Conservation (phyloP, 495 filamentous ascomycete species). For the Schizothecium vesticola region DNA sequence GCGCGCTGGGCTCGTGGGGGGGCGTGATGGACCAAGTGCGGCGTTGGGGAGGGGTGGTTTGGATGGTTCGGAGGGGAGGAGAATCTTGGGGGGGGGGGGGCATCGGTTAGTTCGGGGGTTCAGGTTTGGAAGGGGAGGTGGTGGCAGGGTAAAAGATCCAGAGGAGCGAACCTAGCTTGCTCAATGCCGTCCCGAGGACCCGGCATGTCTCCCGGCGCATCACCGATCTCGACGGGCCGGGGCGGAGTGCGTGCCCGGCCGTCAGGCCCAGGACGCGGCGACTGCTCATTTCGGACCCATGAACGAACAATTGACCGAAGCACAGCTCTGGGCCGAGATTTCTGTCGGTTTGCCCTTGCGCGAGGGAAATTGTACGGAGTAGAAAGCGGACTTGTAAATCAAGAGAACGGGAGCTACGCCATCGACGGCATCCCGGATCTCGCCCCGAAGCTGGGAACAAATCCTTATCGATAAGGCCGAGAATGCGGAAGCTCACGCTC, state of each 20-base stretch:
- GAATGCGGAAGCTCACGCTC: conserved; percentile 4
- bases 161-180: neutral
- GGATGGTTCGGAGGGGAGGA: conserved; percentile 2
- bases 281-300: conserved; percentile 26
- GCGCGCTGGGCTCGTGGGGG: neutral
- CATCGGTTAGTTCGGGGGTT: neutral
- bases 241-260: conserved; percentile 15
- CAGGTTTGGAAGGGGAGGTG: neutral
- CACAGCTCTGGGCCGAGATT: neutral
- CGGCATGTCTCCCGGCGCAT: conserved; percentile 2
- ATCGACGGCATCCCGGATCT: neutral
- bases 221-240: neutral
- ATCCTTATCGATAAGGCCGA: conserved; percentile 3
- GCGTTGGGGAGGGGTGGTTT: conserved; percentile 2
- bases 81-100: neutral
- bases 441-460: neutral
- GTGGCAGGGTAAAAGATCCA: neutral
- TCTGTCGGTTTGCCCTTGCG: neutral
- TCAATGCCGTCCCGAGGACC: too few species aligned
- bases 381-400: neutral
- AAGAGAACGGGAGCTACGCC: neutral
- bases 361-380: neutral
- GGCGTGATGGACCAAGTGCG: conserved; percentile 2
- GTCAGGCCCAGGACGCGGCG: conserved; percentile 21
- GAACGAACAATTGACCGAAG: conserved; percentile 7